Base-by-base conservation (phyloP, 345 rosid genomes). In the Salix arbutifolia region DNA sequence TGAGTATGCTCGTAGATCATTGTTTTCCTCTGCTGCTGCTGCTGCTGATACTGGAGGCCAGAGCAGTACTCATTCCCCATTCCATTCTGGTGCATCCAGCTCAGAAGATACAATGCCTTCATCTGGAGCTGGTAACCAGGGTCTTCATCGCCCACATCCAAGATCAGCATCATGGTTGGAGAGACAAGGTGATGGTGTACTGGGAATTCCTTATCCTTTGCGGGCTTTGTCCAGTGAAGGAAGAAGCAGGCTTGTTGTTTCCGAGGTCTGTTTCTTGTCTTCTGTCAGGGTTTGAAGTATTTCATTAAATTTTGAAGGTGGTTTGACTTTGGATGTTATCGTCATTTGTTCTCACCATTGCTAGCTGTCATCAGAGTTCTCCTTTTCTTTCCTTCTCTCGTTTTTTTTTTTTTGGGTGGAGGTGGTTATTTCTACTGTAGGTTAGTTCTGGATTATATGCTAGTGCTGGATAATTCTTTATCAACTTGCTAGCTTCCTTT, bases 1-100 rank as follows among this genome's bases (percentile, higher is more conserved):
- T 16, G 98, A 90, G 77, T 83, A 85, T 79, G 87, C 89, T 42
- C 92, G 90, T 64, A 88, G 92, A 60, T 92, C 98, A 3, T 82
- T 92, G 76, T 75, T 89, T 79, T 73, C 94, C 81, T 82, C 93
- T 38, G 72, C 77, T 77, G 82, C 73, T 73, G 66, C 86, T 48
- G 95, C 64, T 60, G 65, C 65, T 9, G 84, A 71, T 70, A 65
- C 89, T 70, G 88, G 81, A 65, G 88, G 84, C 58, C 90, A 85
- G 61, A 84, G 87, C 84, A 83, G 79, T 69, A 81, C 69, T 70
- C 83, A 81, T 77, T 50, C 82, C 56, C 48, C 84, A 14, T 67
- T 72, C 72, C 85, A 76, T 71, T 76, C 90, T 21, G 85, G 77
- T 52, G 84, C 85, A 72, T 78, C 84, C 68, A 77, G 89, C 46